Evolutionary conservation across 257 asterid species (phyloP), one percentile per base, ranked within the genome.

Genomic region (Fraxinus americana): DNA sequence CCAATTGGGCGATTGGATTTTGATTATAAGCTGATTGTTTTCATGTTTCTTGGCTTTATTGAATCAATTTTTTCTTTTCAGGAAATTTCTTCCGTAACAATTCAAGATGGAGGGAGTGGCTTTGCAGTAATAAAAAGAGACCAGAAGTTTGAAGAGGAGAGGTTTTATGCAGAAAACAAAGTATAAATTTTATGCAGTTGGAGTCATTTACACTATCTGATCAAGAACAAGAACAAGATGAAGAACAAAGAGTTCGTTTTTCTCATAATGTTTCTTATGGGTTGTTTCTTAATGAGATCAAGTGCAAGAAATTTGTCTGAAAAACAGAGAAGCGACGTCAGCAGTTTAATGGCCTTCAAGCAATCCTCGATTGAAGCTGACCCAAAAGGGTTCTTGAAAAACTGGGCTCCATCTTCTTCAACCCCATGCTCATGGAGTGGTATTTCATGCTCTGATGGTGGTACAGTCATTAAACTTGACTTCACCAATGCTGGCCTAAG

Each of bases 371-470:
- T 94, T 67, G 83, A 82, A 74, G 43, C 79, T 30, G 99, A 92
- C 75, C 92, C 98, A 35, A 86, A 85, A n/a, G 86, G 87, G 36
- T 84, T 90, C 76, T 81, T 94, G 77, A 48, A 52, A 19, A 85
- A 81, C 82, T 94, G 99, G 99, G 80, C 67, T 67, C 59, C 81
- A 34, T 86, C 95, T 70, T 83, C 92, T 39, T 81, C 90, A 17
- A 80, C 71, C 80, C 97, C 93, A 0, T 94, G 99, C 66, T 85
- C 86, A 0, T 94, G 95, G 96, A 83, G 30, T 73, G 97, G 99
- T 59, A 93, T 92, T 78, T 85, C 86, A 0, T 94, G 99, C 89
- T 87, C 92, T 67, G 82, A 17, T 67, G 88, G 73, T 79, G 96
- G 94, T 35, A 34, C 76, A 50, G 90, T 94, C 38, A 68, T 36